Conservation (phyloP, 1,284 basidiomycete genomes). For the Pyrrhoderma lamaoense region DNA sequence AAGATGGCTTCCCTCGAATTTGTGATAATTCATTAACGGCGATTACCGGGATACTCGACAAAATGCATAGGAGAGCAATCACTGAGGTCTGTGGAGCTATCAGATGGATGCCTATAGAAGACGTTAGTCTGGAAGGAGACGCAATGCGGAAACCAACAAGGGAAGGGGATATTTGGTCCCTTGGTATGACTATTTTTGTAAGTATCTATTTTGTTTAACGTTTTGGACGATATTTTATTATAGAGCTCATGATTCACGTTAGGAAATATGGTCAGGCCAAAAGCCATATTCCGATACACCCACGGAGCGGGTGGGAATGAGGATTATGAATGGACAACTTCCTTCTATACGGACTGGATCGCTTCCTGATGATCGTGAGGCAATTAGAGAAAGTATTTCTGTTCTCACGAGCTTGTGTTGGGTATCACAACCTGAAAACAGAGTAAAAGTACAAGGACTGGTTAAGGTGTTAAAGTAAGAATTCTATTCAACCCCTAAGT, state of each 20-base stretch:
- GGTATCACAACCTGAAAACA: background rate
- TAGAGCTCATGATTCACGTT: background rate
- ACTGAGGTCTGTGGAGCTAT: background rate
- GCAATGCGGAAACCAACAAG: slow-evolving; percentile 6
- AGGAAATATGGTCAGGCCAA: slow-evolving; percentile 7
- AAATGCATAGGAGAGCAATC: background rate
- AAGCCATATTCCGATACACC: background rate
- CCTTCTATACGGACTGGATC: background rate
- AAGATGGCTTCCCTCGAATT: slow-evolving; percentile 2
- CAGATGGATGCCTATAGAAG: slow-evolving; percentile 18
- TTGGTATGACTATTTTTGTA: slow-evolving; percentile 16
- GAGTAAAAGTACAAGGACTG: background rate
- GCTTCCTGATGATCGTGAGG: too few species aligned
- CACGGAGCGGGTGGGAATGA: background rate
- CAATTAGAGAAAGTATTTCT: background rate
- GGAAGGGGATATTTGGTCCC: slow-evolving; percentile 17
- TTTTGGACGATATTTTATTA: background rate
- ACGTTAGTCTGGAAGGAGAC: background rate
- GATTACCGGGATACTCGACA: slow-evolving; percentile 1
- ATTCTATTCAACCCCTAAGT: too few species aligned
- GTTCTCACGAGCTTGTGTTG: slow-evolving; percentile 3
- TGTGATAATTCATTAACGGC: slow-evolving; percentile 3
- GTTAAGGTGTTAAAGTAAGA: background rate
- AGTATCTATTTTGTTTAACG: too few species aligned
- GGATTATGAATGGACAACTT: background rate